Evolutionary conservation across 768 basidiomycete genomes (phyloP).

Genomic region (Pisolithus albus): DNA sequence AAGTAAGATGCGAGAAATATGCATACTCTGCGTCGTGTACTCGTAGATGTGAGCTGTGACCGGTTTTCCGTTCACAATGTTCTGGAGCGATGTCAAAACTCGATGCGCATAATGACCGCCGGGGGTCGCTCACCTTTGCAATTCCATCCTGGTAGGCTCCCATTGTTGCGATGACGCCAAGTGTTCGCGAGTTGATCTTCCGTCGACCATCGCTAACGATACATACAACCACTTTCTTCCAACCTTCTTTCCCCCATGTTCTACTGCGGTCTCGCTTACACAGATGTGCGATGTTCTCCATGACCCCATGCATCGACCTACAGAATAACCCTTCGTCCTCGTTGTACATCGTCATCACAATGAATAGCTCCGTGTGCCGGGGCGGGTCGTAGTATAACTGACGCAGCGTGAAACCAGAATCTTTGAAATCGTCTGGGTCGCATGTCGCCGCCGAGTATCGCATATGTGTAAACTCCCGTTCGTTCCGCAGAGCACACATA

Average conservation of each 20-base stretch:
- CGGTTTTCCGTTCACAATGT: slow-evolving; percentile 70
- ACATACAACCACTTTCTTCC: slow-evolving; percentile 97
- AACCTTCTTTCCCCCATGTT: slow-evolving; percentile 96
- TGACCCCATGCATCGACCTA: slow-evolving; percentile 92
- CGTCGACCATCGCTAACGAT: slow-evolving; percentile 81
- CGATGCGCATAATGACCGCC: background rate
- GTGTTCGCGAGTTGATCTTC: slow-evolving; percentile 79
- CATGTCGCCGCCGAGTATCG: slow-evolving; percentile 93
- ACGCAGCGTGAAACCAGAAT: slow-evolving; percentile 76
- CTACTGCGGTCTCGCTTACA: slow-evolving; percentile 81
- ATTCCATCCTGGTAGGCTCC: slow-evolving; percentile 94
- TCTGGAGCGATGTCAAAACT: slow-evolving; percentile 30
- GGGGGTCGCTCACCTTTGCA: slow-evolving; percentile 60
- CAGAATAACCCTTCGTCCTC: slow-evolving; percentile 88
- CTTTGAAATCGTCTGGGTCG: slow-evolving; percentile 89
- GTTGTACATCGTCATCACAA: slow-evolving; percentile 98
- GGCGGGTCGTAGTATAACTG: slow-evolving; percentile 91
- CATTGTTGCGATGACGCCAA: slow-evolving; percentile 87
- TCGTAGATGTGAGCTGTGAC: slow-evolving; percentile 91
- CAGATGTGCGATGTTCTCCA: slow-evolving; percentile 88
- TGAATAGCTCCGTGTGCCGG: slow-evolving; percentile 87
- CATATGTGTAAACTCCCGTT: slow-evolving; percentile 93
- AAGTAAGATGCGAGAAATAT: background rate
- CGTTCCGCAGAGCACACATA: slow-evolving; percentile 67
- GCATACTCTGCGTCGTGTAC: slow-evolving; percentile 81